Evolutionary conservation across 371 early-diverging fungal genomes (phyloP).

Genomic region (Mortierella sp.): DNA sequence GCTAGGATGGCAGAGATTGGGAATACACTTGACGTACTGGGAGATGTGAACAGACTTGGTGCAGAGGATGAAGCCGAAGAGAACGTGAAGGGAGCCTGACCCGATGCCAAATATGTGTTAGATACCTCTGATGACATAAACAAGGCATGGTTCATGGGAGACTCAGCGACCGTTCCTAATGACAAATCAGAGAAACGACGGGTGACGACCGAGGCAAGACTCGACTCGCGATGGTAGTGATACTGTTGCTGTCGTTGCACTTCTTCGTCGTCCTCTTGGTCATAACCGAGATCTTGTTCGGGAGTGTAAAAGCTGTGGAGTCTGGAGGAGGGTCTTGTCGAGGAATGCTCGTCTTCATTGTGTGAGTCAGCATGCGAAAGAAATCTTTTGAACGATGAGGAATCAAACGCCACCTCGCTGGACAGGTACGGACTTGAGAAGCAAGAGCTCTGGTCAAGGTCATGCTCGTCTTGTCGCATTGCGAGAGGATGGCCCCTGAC

Average conservation of each 20-base stretch:
- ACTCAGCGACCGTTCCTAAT: neutral
- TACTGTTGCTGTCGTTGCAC: neutral
- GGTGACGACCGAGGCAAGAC: neutral
- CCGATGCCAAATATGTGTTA: neutral
- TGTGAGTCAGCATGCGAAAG: neutral
- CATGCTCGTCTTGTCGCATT: neutral
- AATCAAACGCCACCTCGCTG: neutral
- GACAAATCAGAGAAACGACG: conserved; percentile 1
- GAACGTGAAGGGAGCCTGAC: neutral
- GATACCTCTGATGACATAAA: neutral
- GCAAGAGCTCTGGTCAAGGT: neutral
- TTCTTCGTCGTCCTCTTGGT: neutral
- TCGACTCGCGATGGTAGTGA: neutral
- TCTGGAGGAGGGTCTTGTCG: neutral
- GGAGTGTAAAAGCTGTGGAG: neutral
- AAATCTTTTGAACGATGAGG: neutral
- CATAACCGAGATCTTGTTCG: neutral
- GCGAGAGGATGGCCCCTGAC: neutral
- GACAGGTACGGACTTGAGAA: neutral
- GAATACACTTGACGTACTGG: neutral
- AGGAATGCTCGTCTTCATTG: neutral
- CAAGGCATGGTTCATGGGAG: neutral
- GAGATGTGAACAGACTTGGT: neutral
- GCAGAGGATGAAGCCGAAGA: neutral
- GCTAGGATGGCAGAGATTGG: neutral